A percentile compares a stretch with the other conserved stretches of the same genome.
These are phyloP conservation scores for Chloroidium sp. DNA, from an alignment of 163 green algal species.

Conservation along the genomic window DNA sequence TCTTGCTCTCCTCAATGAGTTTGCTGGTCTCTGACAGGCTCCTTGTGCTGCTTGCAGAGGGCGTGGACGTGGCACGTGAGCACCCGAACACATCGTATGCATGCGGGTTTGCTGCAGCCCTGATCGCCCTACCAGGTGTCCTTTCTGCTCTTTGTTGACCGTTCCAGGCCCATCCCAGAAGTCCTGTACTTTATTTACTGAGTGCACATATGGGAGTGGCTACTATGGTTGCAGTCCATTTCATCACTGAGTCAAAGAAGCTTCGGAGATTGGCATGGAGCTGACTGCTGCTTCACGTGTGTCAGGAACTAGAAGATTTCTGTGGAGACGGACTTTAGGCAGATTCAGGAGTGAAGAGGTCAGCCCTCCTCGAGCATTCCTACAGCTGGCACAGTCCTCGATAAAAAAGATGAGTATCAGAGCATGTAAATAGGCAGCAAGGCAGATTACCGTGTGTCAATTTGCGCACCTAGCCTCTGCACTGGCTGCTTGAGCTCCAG, in stretches of 20 bases:
- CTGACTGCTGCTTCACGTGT: not conserved
- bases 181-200: not conserved
- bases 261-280: not conserved
- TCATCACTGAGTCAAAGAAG: too few relatives aligned
- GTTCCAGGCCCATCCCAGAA: not conserved
- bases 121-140: conserved; percentile 8
- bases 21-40: not conserved
- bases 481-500: not conserved
- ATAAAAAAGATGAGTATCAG: not conserved
- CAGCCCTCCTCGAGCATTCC: not conserved
- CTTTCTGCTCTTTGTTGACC: not conserved
- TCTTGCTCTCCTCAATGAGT: not conserved
- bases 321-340: conserved; percentile 23
- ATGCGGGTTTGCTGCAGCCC: not conserved
- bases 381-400: not conserved
- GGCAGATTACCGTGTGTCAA: too few relatives aligned
- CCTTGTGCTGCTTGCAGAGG: conserved; percentile 2
- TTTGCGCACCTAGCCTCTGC: not conserved
- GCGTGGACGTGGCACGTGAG: conserved; percentile 2
- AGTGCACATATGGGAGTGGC: too few relatives aligned
- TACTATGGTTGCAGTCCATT: not conserved
- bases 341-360: conserved; percentile 27
- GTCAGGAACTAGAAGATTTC: conserved; percentile 20
- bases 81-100: not conserved
- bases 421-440: too few relatives aligned